Evolutionary conservation across 169 alveolate genomes (phyloP), one percentile per base, ranked within the genome.

Genomic region (Plasmodium knowlesi): DNA sequence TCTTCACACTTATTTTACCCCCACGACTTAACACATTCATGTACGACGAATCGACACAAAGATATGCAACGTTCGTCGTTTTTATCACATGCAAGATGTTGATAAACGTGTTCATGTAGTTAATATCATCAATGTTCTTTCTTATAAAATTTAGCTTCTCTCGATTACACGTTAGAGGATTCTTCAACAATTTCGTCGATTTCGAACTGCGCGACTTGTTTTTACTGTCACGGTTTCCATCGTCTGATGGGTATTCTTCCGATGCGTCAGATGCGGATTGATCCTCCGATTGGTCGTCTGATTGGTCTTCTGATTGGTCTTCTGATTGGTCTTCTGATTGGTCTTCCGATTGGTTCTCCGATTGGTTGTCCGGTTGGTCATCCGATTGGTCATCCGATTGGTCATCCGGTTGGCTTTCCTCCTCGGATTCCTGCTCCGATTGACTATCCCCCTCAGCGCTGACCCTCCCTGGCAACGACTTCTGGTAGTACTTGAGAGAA

Each of bases 401-500:
- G 39, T 53, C 93, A 53, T 22, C 79, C 25, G 82, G 82, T 41
- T 93, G 95, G n/a, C 94, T 83, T 9, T 39, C 88, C n/a, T 67
- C 41, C 6, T 37, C 14, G 2, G 50, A 34, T 39, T 0, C 54
- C 72, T 1, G 5, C 39, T 1, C 84, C 28, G 46, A 19, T 22
- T 50, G 9, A 67, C 37, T 83, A 14, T 46, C 93, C 61, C 93
- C 92, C 72, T 92, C 80, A 25, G 74, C 53, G 72, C 76, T 34
- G 28, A 73, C 92, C 83, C 82, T 79, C 50, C 95, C 94, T 12
- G 93, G 88, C 25, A 53, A 80, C 54, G 95, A 50, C 25, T 94
- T 93, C 76, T 92, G 92, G 78, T 96, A 95, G 79, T 94, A 92
- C 43, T 96, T 93, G 32, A 93, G 76, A 82, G 93, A 86, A 67